These are phyloP conservation scores for Skeletonema tropicum DNA, from an alignment of 108 stramenopile species.

Conservation along the genomic window DNA sequence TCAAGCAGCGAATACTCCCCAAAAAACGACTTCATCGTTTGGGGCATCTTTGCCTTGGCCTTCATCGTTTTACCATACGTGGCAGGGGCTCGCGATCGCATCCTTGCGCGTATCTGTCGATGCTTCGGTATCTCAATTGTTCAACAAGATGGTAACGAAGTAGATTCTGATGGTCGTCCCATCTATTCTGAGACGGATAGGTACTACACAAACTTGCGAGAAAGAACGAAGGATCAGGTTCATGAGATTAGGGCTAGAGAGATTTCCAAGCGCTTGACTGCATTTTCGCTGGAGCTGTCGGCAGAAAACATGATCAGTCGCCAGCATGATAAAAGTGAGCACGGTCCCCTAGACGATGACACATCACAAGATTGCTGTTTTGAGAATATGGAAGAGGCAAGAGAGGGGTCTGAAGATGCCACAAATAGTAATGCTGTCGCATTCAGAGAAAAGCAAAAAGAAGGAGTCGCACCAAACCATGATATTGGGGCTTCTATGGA, in stretches of 20 bases:
- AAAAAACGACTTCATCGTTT: constrained; percentile 16
- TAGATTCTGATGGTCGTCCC: not conserved
- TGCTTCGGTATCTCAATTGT: not conserved
- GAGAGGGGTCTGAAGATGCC: too few relatives aligned
- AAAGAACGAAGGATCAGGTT: not conserved
- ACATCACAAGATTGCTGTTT: too few relatives aligned
- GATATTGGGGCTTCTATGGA: not conserved
- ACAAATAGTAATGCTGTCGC: too few relatives aligned
- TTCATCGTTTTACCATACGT: constrained; percentile 20
- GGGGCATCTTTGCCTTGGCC: constrained; percentile 8
- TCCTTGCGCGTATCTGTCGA: not conserved
- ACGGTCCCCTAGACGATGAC: too few relatives aligned
- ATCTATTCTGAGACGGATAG: not conserved
- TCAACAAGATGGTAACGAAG: not conserved
- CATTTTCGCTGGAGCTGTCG: not conserved
- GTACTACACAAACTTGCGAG: not conserved
- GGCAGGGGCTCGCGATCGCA: not conserved
- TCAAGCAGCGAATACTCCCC: not conserved
- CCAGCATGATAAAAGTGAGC: not conserved
- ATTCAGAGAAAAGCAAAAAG: too few relatives aligned
- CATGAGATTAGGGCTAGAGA: not conserved
- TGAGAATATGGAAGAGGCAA: too few relatives aligned
- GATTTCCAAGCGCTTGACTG: not conserved
- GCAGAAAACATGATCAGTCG: not conserved
- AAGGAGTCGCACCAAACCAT: not conserved